Conservation (phyloP, 2,329 filamentous ascomycete genomes). For the Penicillium sp. region DNA sequence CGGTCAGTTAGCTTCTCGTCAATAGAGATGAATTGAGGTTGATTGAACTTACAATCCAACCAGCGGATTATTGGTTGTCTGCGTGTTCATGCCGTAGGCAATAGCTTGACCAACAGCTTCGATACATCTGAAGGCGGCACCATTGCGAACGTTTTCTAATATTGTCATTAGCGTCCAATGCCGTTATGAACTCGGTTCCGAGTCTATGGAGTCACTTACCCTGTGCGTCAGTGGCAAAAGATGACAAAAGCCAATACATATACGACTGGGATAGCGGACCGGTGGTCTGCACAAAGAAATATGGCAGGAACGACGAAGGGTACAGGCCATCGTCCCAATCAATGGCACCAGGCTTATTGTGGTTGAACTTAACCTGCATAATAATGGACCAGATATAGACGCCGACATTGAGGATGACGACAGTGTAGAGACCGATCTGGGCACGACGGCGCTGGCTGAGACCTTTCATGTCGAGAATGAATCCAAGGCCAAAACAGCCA, state of each 20-base stretch:
- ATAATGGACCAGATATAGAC: background rate
- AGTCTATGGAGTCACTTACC: background rate
- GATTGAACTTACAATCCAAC: background rate
- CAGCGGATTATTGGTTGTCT: background rate
- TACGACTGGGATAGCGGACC: background rate
- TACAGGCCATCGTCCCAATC: background rate
- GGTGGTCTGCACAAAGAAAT: background rate
- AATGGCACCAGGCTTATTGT: background rate
- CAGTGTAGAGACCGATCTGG: background rate
- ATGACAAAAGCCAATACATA: background rate
- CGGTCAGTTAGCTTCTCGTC: background rate
- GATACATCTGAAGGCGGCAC: background rate
- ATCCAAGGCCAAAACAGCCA: background rate
- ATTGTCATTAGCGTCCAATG: background rate
- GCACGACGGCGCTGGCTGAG: background rate
- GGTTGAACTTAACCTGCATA: background rate
- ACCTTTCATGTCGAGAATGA: background rate
- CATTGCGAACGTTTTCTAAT: background rate
- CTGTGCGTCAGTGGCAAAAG: background rate
- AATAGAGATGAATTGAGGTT: background rate
- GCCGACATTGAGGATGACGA: background rate
- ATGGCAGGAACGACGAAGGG: background rate
- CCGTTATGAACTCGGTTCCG: background rate
- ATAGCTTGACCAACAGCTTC: background rate
- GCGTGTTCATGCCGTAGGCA: background rate